Percentiles rank a stretch among this genome's conserved stretches.
These are phyloP conservation scores for Penicillium subrubescens DNA, from an alignment of 495 filamentous ascomycete species.

Conservation along the genomic window DNA sequence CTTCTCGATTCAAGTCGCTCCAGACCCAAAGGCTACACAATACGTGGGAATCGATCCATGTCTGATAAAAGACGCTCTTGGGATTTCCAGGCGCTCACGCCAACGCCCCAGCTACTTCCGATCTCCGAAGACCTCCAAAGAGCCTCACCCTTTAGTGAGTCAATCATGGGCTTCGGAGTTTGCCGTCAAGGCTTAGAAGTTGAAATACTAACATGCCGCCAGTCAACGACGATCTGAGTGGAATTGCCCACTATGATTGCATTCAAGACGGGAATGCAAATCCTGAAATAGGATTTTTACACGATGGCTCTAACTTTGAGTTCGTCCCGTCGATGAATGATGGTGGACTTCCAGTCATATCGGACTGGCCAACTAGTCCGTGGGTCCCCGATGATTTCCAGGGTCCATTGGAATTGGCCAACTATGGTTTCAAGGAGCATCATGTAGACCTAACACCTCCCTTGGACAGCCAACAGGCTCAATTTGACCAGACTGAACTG, in stretches of 20 bases:
- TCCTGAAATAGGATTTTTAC: neutral
- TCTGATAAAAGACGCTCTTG: neutral
- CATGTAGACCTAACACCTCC: neutral
- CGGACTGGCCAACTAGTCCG: neutral
- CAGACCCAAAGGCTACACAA: neutral
- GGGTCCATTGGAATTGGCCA: neutral
- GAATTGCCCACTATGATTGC: neutral
- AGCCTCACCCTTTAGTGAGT: neutral
- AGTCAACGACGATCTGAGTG: neutral
- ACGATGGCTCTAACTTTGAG: neutral
- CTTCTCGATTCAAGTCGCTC: neutral
- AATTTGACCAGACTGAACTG: neutral
- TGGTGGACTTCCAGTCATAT: neutral
- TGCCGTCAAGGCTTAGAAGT: neutral
- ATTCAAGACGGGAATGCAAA: neutral
- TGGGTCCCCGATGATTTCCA: neutral
- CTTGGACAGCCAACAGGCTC: too few relatives aligned
- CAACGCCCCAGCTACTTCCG: neutral
- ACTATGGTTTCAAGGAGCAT: neutral
- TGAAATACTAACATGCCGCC: neutral
- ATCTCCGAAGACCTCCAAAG: neutral
- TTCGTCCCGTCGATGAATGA: neutral
- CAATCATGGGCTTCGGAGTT: neutral
- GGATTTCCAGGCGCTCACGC: neutral
- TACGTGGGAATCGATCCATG: neutral